A percentile compares a stretch with the other conserved stretches of the same genome.
phyloP scores from a whole-genome alignment of 2,329 filamentous ascomycete species.

The Sclerotinia subarctica region DNA sequence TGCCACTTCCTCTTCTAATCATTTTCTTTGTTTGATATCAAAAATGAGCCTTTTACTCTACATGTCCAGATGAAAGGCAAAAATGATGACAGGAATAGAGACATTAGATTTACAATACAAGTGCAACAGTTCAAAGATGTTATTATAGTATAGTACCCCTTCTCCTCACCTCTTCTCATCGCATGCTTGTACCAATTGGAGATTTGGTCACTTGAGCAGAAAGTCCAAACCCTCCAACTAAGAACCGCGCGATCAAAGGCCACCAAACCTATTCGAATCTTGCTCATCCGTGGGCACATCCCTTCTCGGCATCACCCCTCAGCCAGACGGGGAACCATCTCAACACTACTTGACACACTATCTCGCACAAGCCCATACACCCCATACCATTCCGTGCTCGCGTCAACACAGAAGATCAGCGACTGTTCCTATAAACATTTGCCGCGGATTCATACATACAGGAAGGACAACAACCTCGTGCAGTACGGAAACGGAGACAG shows the following conservation, averaged over 20 bases:
- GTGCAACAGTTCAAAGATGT: not conserved
- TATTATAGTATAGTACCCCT: not conserved
- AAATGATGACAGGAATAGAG: not conserved
- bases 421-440: not conserved
- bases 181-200: not conserved
- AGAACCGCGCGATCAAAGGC: not conserved
- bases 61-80: not conserved
- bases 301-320: not conserved
- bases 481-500: not conserved
- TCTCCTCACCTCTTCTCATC: not conserved
- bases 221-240: not conserved
- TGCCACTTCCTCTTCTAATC: not conserved
- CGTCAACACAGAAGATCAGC: not conserved
- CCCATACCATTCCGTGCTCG: not conserved
- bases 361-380: not conserved
- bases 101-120: not conserved
- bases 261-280: not conserved
- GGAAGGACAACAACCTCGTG: slow-evolving; percentile 7
- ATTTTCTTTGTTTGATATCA: slow-evolving; percentile 2
- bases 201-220: not conserved
- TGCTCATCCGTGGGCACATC: not conserved
- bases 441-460: slow-evolving; percentile 11
- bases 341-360: not conserved
- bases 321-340: not conserved
- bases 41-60: not conserved